Evolutionary conservation across 139 green algal genomes (phyloP).

Genomic region (Limnomonas spitsbergensis): DNA sequence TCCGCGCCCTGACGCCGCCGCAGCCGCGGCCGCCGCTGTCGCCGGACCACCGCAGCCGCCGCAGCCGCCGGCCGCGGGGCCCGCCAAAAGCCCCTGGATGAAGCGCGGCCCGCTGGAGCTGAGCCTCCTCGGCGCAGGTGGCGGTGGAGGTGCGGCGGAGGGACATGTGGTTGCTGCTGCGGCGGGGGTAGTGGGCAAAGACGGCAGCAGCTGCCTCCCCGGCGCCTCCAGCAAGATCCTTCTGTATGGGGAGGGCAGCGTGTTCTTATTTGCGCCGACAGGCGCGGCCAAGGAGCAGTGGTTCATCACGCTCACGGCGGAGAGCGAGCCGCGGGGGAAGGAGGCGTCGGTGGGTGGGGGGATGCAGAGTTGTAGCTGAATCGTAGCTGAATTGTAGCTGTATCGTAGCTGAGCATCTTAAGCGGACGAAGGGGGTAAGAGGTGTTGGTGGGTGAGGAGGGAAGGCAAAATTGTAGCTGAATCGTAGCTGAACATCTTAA

Average conservation of each 20-base stretch:
- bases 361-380: too few relatives aligned
- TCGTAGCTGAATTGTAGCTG: too few relatives aligned
- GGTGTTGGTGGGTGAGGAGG: too few relatives aligned
- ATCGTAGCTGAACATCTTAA: too few relatives aligned
- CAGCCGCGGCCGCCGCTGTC: too few relatives aligned
- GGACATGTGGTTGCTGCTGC: not conserved
- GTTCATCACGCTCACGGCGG: not conserved
- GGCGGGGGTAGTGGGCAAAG: not conserved
- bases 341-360: not conserved
- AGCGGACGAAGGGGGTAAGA: too few relatives aligned
- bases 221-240: not conserved
- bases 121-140: not conserved
- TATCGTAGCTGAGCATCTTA: too few relatives aligned
- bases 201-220: not conserved
- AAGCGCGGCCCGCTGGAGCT: conserved; percentile 13
- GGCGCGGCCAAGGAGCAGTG: conserved; percentile 5
- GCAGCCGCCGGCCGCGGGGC: too few relatives aligned
- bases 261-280: conserved; percentile 7
- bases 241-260: not conserved
- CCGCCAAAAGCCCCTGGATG: not conserved
- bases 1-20: too few relatives aligned
- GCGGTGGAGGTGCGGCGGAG: not conserved
- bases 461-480: too few relatives aligned
- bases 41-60: not conserved
- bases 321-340: not conserved